Evolutionary conservation across 331 rosid species (phyloP).

Genomic region (Malus hybrid): DNA sequence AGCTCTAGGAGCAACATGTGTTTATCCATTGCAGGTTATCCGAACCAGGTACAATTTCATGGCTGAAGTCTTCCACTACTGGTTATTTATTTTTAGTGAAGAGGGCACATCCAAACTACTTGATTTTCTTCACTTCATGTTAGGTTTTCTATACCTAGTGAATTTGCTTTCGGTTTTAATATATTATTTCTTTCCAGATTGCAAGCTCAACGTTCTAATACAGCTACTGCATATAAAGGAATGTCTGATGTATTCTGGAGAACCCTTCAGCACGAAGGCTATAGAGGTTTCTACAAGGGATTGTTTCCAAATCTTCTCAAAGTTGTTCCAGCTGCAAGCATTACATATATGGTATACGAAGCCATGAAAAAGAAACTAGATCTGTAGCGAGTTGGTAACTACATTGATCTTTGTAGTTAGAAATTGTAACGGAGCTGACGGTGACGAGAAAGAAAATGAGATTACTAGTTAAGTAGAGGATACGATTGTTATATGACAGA

Average conservation of each 20-base stretch:
- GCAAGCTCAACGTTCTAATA: constrained; percentile 61
- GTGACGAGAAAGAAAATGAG: constrained; percentile 15
- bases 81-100: background rate
- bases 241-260: constrained; percentile 78
- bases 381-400: constrained; percentile 36
- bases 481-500: constrained; percentile 20
- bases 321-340: constrained; percentile 86
- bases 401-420: constrained; percentile 30
- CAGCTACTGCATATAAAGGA: constrained; percentile 47
- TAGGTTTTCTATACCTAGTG: background rate
- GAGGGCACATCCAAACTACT: background rate
- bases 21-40: constrained; percentile 76
- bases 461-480: constrained; percentile 32
- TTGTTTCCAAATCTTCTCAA: constrained; percentile 79
- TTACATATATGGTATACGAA: constrained; percentile 76
- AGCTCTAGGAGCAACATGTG: constrained; percentile 76
- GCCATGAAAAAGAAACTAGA: constrained; percentile 65
- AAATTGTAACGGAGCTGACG: constrained; percentile 26
- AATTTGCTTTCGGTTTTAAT: background rate
- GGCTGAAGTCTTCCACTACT: background rate
- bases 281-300: constrained; percentile 69
- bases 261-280: constrained; percentile 52
- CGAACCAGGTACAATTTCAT: constrained; percentile 53
- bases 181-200: constrained; percentile 37
- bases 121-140: background rate